Evolutionary conservation across 495 filamentous ascomycete species (phyloP).

Genomic region (Annulohypoxylon nitens): DNA sequence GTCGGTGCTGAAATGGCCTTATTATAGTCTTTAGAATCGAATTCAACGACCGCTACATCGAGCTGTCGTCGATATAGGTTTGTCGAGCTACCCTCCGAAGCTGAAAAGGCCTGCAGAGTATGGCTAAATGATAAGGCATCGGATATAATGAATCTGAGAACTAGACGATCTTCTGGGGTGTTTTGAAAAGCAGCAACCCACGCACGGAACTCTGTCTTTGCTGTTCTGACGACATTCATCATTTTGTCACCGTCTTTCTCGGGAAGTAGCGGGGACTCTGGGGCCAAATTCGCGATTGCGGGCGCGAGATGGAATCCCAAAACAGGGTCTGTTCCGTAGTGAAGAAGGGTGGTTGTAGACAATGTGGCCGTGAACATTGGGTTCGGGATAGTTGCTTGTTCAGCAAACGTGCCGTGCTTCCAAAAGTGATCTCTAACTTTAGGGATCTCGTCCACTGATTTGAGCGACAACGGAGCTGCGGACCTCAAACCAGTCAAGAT

Average conservation of each 20-base stretch:
- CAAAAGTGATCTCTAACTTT: constrained; percentile 15
- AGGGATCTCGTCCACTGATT: neutral
- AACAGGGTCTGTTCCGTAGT: constrained; percentile 48
- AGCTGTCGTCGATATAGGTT: constrained; percentile 28
- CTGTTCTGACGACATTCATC: constrained; percentile 31
- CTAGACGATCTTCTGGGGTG: constrained; percentile 9
- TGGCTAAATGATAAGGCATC: constrained; percentile 46
- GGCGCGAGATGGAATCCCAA: constrained; percentile 52
- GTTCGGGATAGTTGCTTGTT: constrained; percentile 30
- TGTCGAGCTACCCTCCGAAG: constrained; percentile 1
- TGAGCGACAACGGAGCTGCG: constrained; percentile 24
- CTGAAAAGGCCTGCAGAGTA: constrained; percentile 33
- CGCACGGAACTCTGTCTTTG: constrained; percentile 49
- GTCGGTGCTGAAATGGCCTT: constrained; percentile 32
- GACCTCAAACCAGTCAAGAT: constrained; percentile 16
- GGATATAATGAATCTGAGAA: constrained; percentile 41
- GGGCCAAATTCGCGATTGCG: constrained; percentile 25
- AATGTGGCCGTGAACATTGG: constrained; percentile 36
- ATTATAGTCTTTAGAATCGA: constrained; percentile 34
- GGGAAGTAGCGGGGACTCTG: constrained; percentile 37
- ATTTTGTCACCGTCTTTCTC: neutral
- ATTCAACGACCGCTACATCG: constrained; percentile 20
- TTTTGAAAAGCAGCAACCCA: constrained; percentile 54
- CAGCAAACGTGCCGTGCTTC: constrained; percentile 25
- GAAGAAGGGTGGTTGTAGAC: constrained; percentile 33